Evolutionary conservation across 2,329 filamentous ascomycete species (phyloP), one percentile per base, ranked within the genome.

Genomic region (Zasmidium angulare): DNA sequence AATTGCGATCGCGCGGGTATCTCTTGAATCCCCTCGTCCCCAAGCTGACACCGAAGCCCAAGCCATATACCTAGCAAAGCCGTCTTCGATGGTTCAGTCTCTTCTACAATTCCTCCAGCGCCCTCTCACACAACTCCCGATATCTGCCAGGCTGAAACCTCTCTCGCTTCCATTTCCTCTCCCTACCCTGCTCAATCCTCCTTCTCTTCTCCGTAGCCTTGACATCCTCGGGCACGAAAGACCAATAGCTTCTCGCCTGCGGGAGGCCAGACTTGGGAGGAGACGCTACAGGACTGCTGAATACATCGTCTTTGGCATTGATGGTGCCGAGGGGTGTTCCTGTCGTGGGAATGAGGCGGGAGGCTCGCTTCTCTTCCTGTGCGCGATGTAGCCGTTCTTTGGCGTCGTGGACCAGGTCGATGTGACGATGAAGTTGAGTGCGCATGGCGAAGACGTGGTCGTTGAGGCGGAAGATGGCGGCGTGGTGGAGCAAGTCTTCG

Each of bases 341-440:
- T 9, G 29, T 43, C 9, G 53, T 53, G 4, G 52, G 31, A n/a
- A 50, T 11, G 14, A 36, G 20, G 14, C 55, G 54, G 29, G 59
- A 40, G 0, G 62, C 56, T 26, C 59, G 60, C 48, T 61, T 54
- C 19, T 64, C 61, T 23, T 57, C 54, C 22, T 62, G 63, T 10
- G 53, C 31, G 12, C 48, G 51, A 23, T 53, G 58, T 6, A 65
- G 51, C 9, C 59, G 53, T 6, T 62, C 54, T 49, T 66, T 66
- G 14, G 56, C 72, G 19, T 60, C 71, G 59, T 59, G 73, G 62
- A 68, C 72, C 58, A 61, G 70, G 54, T 50, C 69, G 69, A 63
- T 73, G 72, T 67, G 77, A 61, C 56, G 75, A 53, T 60, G 71
- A 61, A 66, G 67, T 69, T 67, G 77, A 59, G 53, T 70, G 61